A percentile compares a stretch with the other conserved stretches of the same genome.
These are phyloP conservation scores for Heliamphora pulchella DNA, from an alignment of 179 eudicot genomes.

Conservation along the genomic window DNA sequence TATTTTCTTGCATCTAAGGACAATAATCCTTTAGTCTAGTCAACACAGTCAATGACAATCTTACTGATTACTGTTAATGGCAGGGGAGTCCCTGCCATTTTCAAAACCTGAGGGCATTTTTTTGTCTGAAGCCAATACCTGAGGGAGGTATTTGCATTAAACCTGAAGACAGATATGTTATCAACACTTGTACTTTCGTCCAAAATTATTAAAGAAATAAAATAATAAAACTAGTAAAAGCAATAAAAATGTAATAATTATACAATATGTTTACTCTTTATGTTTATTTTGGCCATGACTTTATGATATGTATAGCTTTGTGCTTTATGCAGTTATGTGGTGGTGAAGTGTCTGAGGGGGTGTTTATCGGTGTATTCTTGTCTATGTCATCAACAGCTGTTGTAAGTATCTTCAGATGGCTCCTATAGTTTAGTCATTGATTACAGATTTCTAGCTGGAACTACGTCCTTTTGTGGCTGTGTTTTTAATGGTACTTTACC, in stretches of 20 bases:
- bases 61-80: too few relatives aligned
- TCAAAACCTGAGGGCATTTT: not conserved
- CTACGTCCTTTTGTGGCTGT: not conserved
- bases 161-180: not conserved
- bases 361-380: slow-evolving; percentile 81
- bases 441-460: not conserved
- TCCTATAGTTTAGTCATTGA: not conserved
- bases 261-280: not conserved
- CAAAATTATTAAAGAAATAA: too few relatives aligned
- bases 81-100: too few relatives aligned
- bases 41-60: too few relatives aligned
- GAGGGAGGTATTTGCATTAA: not conserved
- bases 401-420: slow-evolving; percentile 31
- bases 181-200: not conserved
- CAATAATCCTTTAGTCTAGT: too few relatives aligned
- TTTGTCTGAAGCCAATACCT: not conserved
- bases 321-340: slow-evolving; percentile 65
- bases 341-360: slow-evolving; percentile 75
- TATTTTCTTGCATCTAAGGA: too few relatives aligned
- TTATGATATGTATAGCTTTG: slow-evolving; percentile 14
- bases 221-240: not conserved
- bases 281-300: not conserved
- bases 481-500: not conserved
- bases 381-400: slow-evolving; percentile 97
- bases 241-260: not conserved